These are phyloP conservation scores for Penicillium janthinellum DNA, from an alignment of 2,329 filamentous ascomycete species.

Conservation along the genomic window DNA sequence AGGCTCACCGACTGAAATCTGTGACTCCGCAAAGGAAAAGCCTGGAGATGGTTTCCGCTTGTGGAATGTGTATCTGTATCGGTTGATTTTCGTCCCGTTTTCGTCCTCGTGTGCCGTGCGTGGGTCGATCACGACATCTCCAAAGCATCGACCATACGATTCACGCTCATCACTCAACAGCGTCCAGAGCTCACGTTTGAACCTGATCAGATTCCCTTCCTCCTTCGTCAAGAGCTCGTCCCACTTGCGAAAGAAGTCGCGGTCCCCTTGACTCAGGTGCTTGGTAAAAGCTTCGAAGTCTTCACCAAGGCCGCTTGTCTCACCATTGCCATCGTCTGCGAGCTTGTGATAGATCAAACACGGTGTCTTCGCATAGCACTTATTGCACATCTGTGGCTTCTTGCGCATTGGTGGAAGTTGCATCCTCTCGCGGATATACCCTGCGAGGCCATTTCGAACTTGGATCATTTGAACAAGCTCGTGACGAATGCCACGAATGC, in stretches of 20 bases:
- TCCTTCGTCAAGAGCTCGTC: conserved; percentile 90
- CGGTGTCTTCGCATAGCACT: conserved; percentile 85
- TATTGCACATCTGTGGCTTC: conserved; percentile 76
- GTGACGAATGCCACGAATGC: conserved; percentile 80
- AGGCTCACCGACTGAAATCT: conserved; percentile 82
- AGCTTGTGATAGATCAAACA: conserved; percentile 96
- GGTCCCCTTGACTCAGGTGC: conserved; percentile 73
- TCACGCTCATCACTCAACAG: conserved; percentile 90
- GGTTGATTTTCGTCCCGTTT: conserved; percentile 80
- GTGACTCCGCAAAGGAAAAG: conserved; percentile 89
- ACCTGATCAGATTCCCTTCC: conserved; percentile 85
- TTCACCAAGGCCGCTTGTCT: conserved; percentile 76
- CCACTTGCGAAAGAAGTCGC: conserved; percentile 91
- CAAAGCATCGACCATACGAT: conserved; percentile 84
- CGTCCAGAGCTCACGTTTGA: conserved; percentile 90
- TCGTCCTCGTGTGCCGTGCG: conserved; percentile 71
- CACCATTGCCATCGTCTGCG: conserved; percentile 77
- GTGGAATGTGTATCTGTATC: conserved; percentile 81
- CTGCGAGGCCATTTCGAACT: conserved; percentile 86
- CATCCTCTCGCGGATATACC: conserved; percentile 78
- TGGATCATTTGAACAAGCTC: conserved; percentile 97
- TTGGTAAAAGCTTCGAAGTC: conserved; percentile 80
- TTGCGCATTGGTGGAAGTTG: conserved; percentile 85
- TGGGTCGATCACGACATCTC: conserved; percentile 80
- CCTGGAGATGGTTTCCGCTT: conserved; percentile 64